Conservation (phyloP, 2,329 filamentous ascomycete species). For the Neofusicoccum umdonicola region DNA sequence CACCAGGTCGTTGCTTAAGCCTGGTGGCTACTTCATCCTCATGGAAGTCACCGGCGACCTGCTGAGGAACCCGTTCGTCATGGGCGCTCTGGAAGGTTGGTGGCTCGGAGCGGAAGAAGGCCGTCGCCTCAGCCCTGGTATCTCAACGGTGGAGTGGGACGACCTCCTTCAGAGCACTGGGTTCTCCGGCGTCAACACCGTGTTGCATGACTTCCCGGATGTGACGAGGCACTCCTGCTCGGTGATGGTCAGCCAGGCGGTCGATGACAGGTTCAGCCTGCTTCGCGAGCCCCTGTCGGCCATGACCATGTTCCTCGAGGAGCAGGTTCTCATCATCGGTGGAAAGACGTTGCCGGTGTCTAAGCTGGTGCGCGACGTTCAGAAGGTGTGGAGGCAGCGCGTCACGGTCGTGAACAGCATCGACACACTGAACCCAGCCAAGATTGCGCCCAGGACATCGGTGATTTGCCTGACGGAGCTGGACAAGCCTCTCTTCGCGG, state of each 20-base stretch:
- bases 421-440: neutral
- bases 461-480: conserved; percentile 3
- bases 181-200: neutral
- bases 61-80: neutral
- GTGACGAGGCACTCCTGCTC: neutral
- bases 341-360: neutral
- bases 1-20: neutral
- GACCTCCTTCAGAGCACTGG: neutral
- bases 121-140: conserved; percentile 25
- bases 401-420: neutral
- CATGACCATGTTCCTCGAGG: neutral
- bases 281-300: conserved; percentile 19
- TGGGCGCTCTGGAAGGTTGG: conserved; percentile 32
- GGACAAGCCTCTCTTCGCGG: neutral
- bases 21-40: neutral
- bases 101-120: conserved; percentile 34
- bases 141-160: neutral
- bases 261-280: conserved; percentile 20
- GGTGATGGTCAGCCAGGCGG: conserved; percentile 21
- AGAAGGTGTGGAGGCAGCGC: neutral
- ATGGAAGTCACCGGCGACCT: conserved; percentile 37
- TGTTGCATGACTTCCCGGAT: neutral
- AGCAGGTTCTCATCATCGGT: neutral
- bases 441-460: neutral
- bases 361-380: neutral